Evolutionary conservation across 108 stramenopile species (phyloP).

Genomic region (Cyclostephanos tholiformis): DNA sequence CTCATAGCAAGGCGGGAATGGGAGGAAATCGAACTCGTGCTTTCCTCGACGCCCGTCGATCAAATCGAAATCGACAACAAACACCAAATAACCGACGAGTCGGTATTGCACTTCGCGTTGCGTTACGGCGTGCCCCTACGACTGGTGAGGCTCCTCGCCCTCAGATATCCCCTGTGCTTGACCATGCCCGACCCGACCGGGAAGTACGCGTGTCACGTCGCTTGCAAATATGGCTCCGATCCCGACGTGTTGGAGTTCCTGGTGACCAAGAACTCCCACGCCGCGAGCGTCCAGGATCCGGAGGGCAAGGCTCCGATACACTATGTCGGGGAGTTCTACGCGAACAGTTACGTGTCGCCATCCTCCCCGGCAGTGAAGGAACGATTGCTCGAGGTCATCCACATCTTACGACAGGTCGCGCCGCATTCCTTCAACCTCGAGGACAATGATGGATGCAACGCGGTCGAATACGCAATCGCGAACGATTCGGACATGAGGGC

Average conservation of each 20-base stretch:
- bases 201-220: slow-evolving; percentile 41
- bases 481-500: slow-evolving; percentile 41
- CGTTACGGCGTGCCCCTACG: slow-evolving; percentile 30
- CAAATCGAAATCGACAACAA: slow-evolving; percentile 34
- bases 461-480: slow-evolving; percentile 45
- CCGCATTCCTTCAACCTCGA: slow-evolving; percentile 45
- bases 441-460: slow-evolving; percentile 43
- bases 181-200: slow-evolving; percentile 37
- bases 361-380: slow-evolving; percentile 17
- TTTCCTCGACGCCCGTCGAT: slow-evolving; percentile 16
- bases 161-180: slow-evolving; percentile 25
- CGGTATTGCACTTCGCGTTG: slow-evolving; percentile 36
- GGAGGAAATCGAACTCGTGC: slow-evolving; percentile 20
- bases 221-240: slow-evolving; percentile 40
- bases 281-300: slow-evolving; percentile 42
- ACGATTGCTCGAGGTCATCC: slow-evolving; percentile 36
- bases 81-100: slow-evolving; percentile 21
- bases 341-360: slow-evolving; percentile 8
- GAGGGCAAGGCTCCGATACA: slow-evolving; percentile 54
- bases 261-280: slow-evolving; percentile 26
- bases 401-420: slow-evolving; percentile 23
- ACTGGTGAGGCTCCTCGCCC: slow-evolving; percentile 22
- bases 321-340: slow-evolving; percentile 47
- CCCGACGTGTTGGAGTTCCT: slow-evolving; percentile 40
- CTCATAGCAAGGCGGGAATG: slow-evolving; percentile 29